A percentile compares a stretch with the other conserved stretches of the same genome.
Evolutionary conservation across 2,329 filamentous ascomycete species (phyloP).

Genomic region (Fusarium sororula): DNA sequence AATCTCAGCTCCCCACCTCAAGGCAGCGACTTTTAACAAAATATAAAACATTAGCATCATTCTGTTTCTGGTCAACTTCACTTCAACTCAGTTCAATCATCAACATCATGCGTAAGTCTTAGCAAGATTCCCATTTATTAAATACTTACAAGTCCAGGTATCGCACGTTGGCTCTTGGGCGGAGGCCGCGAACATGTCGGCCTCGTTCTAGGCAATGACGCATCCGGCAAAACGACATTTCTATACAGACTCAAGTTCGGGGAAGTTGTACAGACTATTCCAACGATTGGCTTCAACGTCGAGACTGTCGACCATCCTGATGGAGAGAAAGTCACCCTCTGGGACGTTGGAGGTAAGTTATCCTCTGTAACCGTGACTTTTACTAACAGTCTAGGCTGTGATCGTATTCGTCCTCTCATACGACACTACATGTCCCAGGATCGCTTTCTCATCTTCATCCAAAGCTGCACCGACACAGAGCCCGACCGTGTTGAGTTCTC

Average conservation of each 20-base stretch:
- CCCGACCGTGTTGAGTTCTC: slow-evolving; percentile 38
- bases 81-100: neutral
- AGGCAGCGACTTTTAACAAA: slow-evolving; percentile 32
- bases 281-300: slow-evolving; percentile 95
- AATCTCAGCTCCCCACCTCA: slow-evolving; percentile 31
- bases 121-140: fast-evolving
- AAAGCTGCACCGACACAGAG: slow-evolving; percentile 42
- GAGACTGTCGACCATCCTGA: slow-evolving; percentile 68
- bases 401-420: slow-evolving; percentile 41
- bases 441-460: slow-evolving; percentile 42
- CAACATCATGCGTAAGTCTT: slow-evolving; percentile 29
- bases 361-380: fast-evolving
- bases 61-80: fast-evolving
- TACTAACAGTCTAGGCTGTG: slow-evolving; percentile 32
- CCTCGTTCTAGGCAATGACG: slow-evolving; percentile 37
- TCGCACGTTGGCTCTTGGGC: slow-evolving; percentile 37
- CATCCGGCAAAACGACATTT: slow-evolving; percentile 77
- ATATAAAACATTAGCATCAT: neutral
- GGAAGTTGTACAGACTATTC: slow-evolving; percentile 92
- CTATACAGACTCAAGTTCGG: slow-evolving; percentile 87
- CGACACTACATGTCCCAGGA: slow-evolving; percentile 42
- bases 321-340: slow-evolving; percentile 37
- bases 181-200: slow-evolving; percentile 30
- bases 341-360: slow-evolving; percentile 44
- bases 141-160: slow-evolving; percentile 7